phyloP scores from a whole-genome alignment of 1,284 basidiomycete species.

The Afroboletus lepidellus region DNA sequence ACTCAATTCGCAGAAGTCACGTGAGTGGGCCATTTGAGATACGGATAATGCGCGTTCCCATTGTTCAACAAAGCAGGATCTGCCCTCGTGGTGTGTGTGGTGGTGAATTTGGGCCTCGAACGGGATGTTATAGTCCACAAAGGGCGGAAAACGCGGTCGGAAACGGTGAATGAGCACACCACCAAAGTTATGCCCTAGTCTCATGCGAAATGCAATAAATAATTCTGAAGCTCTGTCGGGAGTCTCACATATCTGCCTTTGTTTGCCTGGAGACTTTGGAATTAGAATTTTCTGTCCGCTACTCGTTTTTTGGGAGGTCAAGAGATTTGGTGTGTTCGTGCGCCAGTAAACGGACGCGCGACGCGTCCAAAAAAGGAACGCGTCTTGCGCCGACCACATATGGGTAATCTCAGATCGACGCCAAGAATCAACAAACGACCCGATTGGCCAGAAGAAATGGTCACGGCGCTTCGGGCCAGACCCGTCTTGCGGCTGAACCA shows the following conservation, averaged over 20 bases:
- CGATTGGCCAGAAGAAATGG: slow-evolving; percentile 19
- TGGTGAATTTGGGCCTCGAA: slow-evolving; percentile 1
- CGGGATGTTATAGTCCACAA: slow-evolving; percentile 15
- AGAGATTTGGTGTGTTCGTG: slow-evolving; percentile 38
- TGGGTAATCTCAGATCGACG: slow-evolving; percentile 31
- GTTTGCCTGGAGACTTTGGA: slow-evolving; percentile 22
- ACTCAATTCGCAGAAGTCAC: slow-evolving; percentile 39
- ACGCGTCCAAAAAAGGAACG: slow-evolving; percentile 43
- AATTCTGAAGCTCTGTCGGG: slow-evolving; percentile 17
- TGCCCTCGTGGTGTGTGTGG: slow-evolving; percentile 1
- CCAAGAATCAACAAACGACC: slow-evolving; percentile 13
- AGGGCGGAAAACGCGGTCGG: slow-evolving; percentile 20
- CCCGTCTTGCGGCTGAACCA: background rate
- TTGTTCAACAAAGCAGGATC: slow-evolving; percentile 6
- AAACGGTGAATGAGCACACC: background rate
- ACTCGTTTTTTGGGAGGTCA: slow-evolving; percentile 27
- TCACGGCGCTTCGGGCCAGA: background rate
- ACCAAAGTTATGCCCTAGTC: slow-evolving; percentile 22
- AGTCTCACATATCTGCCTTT: slow-evolving; percentile 14
- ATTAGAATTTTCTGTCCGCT: slow-evolving; percentile 30
- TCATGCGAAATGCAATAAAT: slow-evolving; percentile 18
- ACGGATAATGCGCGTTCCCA: slow-evolving; percentile 17
- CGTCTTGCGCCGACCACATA: slow-evolving; percentile 39
- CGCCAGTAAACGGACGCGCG: slow-evolving; percentile 27
- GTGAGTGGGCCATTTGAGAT: slow-evolving; percentile 36